Evolutionary conservation across 768 basidiomycete genomes (phyloP).

Genomic region (Leccinum truebloodii): DNA sequence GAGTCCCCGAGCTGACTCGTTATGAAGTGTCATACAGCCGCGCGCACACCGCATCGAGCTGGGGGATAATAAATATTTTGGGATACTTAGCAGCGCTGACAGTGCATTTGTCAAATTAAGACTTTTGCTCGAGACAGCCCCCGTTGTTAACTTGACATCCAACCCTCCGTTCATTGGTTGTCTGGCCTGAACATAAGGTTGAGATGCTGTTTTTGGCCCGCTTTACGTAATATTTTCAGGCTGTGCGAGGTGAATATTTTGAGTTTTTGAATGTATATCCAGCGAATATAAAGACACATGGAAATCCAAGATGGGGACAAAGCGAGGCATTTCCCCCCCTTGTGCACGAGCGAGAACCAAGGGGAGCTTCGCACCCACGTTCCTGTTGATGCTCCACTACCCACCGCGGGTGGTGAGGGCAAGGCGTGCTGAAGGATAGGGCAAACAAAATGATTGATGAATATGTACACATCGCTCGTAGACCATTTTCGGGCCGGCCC

Average conservation of each 20-base stretch:
- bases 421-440: slow-evolving; percentile 15
- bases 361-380: slow-evolving; percentile 31
- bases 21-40: background rate
- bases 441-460: background rate
- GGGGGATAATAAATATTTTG: background rate
- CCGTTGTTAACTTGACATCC: background rate
- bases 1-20: background rate
- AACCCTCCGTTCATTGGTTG: background rate
- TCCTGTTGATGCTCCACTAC: slow-evolving; percentile 23
- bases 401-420: slow-evolving; percentile 15
- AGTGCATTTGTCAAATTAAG: background rate
- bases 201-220: background rate
- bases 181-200: background rate
- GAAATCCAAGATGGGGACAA: slow-evolving; percentile 13
- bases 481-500: background rate
- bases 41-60: background rate
- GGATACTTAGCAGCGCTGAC: background rate
- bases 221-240: background rate
- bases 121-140: background rate
- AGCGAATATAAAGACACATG: slow-evolving; percentile 1
- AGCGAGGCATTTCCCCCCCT: slow-evolving; percentile 11
- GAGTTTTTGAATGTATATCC: background rate
- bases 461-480: background rate
- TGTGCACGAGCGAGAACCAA: slow-evolving; percentile 14
- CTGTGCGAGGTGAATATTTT: background rate